Evolutionary conservation across 768 basidiomycete genomes (phyloP), one percentile per base, ranked within the genome.

Genomic region (Favolaschia claudopus): DNA sequence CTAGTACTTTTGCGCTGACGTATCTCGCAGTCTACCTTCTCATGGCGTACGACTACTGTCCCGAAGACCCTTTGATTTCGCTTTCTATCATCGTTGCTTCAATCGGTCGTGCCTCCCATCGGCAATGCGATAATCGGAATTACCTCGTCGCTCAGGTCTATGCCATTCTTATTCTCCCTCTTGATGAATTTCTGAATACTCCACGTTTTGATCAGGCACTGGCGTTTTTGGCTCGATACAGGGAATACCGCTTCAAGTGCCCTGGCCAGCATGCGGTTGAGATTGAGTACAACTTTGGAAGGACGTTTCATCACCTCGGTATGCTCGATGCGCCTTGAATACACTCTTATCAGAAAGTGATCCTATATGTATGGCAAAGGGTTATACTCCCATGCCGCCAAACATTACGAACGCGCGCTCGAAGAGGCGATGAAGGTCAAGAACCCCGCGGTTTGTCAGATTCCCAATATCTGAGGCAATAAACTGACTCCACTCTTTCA

Each of bases 241-340:
- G 94, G 17, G 78, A 79, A n/a, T 68, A 91, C 2, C 81, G 89
- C n/a, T n/a, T n/a, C n/a, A n/a, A n/a, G n/a, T 14, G 78, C 77
- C 38, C 73, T 64, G 2, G 73, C 3, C 72, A 77, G 3, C 79
- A 77, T 3, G 64, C 82, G 22, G 83, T 86, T 27, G 96, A 99
- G 72, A 89, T 96, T 4, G 93, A 99, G 56, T 98, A 85, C 71
- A 99, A 99, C 72, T 92, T 96, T 69, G 96, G 90, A 0, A 81
- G 96, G 42, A 85, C 88, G 1, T 99, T 97, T 70, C 96, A 99
- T 69, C 92, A 95, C 58, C 79, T 97, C n/a, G 92, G 95, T 94
- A 60, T 52, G 83, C 66, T 13, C 42, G n/a, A n/a, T n/a, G n/a
- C n/a, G n/a, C n/a, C n/a, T 25, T 44, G 14, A 4, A 4, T 14